Evolutionary conservation across 176 grass and related monocot genomes (phyloP).

Genomic region (Bothriochloa decipiens): DNA sequence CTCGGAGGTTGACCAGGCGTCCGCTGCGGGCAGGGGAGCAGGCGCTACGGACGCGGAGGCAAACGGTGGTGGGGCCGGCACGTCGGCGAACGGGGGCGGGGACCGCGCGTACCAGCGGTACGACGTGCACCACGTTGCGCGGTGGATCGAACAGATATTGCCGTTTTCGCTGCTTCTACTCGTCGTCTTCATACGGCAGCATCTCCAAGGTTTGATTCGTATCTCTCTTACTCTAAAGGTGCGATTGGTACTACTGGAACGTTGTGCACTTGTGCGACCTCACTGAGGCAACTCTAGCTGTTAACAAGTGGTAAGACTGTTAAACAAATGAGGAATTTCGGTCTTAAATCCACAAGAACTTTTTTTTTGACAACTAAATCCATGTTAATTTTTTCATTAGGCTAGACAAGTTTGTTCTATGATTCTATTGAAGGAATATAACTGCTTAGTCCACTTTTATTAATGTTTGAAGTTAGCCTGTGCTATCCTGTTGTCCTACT

Average conservation of each 20-base stretch:
- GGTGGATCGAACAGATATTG: constrained; percentile 97
- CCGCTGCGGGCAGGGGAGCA: constrained; percentile 32
- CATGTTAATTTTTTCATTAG: constrained; percentile 2
- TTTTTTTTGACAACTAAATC: too few relatives aligned
- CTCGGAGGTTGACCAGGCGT: constrained; percentile 47
- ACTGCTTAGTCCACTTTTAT: background rate
- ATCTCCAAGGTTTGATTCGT: constrained; percentile 80
- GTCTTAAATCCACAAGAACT: background rate
- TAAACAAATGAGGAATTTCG: background rate
- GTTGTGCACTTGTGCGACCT: background rate
- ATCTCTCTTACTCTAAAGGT: constrained; percentile 2
- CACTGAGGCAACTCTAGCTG: constrained; percentile 3
- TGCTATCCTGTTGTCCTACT: constrained; percentile 11
- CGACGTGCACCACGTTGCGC: constrained; percentile 85
- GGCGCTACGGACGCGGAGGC: constrained; percentile 52
- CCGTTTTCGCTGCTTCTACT: constrained; percentile 94
- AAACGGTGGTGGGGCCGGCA: constrained; percentile 25
- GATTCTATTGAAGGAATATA: background rate
- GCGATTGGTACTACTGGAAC: background rate
- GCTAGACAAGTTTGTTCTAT: constrained; percentile 20
- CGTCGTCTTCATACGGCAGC: constrained; percentile 97
- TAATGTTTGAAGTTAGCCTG: constrained; percentile 15
- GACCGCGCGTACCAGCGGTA: constrained; percentile 90
- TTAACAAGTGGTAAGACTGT: constrained; percentile 16
- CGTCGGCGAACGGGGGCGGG: constrained; percentile 46